These are phyloP conservation scores for Meripilus lineatus DNA, from an alignment of 1,284 basidiomycete genomes.

Conservation along the genomic window DNA sequence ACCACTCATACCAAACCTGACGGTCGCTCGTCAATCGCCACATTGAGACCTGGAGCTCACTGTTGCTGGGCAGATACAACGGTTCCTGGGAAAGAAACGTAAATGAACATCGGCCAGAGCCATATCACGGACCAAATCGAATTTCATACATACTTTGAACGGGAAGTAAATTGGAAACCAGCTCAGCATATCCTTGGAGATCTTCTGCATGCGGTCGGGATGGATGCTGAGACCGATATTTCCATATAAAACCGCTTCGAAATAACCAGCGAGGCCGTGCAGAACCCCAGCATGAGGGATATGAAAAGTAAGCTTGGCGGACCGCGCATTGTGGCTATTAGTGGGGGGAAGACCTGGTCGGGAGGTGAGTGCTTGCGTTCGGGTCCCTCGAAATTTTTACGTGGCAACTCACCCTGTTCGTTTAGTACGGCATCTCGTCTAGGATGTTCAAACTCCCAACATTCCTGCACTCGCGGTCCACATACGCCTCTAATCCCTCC, in stretches of 20 bases:
- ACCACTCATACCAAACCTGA: conserved; percentile 99
- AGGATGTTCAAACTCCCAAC: conserved; percentile 98
- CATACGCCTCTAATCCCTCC: conserved; percentile 59
- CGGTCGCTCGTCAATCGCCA: conserved; percentile 90
- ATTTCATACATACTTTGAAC: conserved; percentile 54
- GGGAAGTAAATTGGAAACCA: conserved; percentile 99
- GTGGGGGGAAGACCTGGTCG: conserved; percentile 80
- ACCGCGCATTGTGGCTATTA: conserved; percentile 85
- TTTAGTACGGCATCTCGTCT: conserved; percentile 74
- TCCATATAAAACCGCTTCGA: conserved; percentile 91
- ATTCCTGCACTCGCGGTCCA: conserved; percentile 86
- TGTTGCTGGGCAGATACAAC: conserved; percentile 87
- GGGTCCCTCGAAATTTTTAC: neutral
- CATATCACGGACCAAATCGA: neutral
- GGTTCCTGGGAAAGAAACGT: conserved; percentile 60
- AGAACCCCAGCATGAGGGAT: conserved; percentile 94
- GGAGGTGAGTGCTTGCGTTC: conserved; percentile 3
- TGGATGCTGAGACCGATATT: conserved; percentile 92
- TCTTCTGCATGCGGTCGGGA: conserved; percentile 77
- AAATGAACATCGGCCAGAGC: conserved; percentile 1
- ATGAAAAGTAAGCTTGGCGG: conserved; percentile 80
- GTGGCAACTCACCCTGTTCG: conserved; percentile 49
- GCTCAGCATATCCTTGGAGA: conserved; percentile 94
- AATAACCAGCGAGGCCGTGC: conserved; percentile 98
- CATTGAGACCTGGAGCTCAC: conserved; percentile 89